A percentile compares a stretch with the other conserved stretches of the same genome.
Conservation (phyloP, 1,284 basidiomycete species). For the Cerrena zonata region DNA sequence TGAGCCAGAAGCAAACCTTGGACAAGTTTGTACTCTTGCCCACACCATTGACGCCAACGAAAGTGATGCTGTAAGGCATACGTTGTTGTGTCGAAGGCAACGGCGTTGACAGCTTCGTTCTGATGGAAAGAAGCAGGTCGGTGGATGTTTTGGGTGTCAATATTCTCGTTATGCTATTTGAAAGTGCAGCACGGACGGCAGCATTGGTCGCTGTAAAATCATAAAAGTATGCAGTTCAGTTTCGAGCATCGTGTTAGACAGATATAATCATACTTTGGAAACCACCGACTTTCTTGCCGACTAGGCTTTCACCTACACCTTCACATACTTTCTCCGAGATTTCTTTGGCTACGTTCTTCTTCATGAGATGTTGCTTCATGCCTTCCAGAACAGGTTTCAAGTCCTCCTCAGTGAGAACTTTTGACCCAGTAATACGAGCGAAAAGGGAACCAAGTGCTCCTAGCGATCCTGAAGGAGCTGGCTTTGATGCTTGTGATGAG, state of each 20-base stretch:
- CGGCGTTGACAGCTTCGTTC: conserved; percentile 67
- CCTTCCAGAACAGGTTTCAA: conserved; percentile 83
- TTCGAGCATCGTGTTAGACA: no score
- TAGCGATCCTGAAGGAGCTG: conserved; percentile 39
- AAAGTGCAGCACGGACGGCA: conserved; percentile 80
- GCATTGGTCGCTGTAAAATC: conserved; percentile 66
- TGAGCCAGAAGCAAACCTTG: conserved; percentile 98
- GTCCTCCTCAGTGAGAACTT: conserved; percentile 78
- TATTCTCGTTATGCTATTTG: conserved; percentile 85
- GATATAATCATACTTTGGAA: conserved; percentile 81
- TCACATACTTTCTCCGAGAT: conserved; percentile 94
- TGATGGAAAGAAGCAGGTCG: conserved; percentile 81
- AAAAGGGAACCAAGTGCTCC: conserved; percentile 73
- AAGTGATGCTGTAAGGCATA: conserved; percentile 87
- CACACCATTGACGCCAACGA: conserved; percentile 99
- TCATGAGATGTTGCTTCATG: conserved; percentile 97
- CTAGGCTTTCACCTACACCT: conserved; percentile 80
- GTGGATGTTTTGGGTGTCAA: conserved; percentile 95
- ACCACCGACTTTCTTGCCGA: conserved; percentile 86
- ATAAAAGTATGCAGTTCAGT: no score
- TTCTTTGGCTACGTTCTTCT: conserved; percentile 96
- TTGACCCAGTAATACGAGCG: conserved; percentile 78
- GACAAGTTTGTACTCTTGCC: conserved; percentile 98
- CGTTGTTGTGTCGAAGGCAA: conserved; percentile 68
- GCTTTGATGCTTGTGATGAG: conserved; percentile 25